Evolutionary conservation across 2,329 filamentous ascomycete genomes (phyloP).

Genomic region (Endoconidiophora polonica): DNA sequence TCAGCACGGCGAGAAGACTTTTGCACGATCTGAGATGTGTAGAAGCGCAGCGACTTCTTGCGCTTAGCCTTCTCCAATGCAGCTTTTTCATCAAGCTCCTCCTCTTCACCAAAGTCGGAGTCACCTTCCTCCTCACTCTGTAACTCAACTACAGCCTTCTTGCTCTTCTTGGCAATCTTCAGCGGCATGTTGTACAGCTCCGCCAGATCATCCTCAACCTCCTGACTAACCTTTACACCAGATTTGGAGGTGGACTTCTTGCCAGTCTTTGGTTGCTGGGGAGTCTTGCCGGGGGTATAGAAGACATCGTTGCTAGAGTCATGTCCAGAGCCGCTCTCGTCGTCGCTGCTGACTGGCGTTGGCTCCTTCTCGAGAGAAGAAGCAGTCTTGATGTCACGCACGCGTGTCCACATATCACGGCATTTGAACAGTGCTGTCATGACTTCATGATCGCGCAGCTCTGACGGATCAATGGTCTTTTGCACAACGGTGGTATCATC

Average conservation of each 20-base stretch:
- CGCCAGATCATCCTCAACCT: constrained; percentile 53
- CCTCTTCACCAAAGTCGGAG: constrained; percentile 90
- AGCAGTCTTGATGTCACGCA: constrained; percentile 45
- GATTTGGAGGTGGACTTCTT: constrained; percentile 24
- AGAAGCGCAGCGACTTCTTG: constrained; percentile 90
- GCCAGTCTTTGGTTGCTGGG: constrained; percentile 19
- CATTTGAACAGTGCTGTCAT: constrained; percentile 75
- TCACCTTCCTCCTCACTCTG: constrained; percentile 30
- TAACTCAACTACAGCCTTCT: constrained; percentile 23
- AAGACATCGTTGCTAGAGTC: constrained; percentile 17
- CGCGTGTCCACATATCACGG: constrained; percentile 61
- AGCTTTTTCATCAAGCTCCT: constrained; percentile 56
- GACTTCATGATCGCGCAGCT: constrained; percentile 75
- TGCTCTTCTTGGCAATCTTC: constrained; percentile 28
- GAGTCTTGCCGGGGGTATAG: constrained; percentile 15
- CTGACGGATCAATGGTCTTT: constrained; percentile 53
- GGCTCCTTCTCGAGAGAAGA: constrained; percentile 18
- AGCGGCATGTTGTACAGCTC: constrained; percentile 49
- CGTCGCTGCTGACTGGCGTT: constrained; percentile 18
- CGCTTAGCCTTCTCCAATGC: constrained; percentile 74
- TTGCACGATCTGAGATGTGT: constrained; percentile 92
- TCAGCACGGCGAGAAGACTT: constrained; percentile 74
- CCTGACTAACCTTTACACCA: constrained; percentile 34
- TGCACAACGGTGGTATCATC: constrained; percentile 28
- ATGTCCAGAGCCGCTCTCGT: constrained; percentile 19